Evolutionary conservation across 2,329 filamentous ascomycete species (phyloP).

Genomic region (Pseudovirgaria hyperparasitica): DNA sequence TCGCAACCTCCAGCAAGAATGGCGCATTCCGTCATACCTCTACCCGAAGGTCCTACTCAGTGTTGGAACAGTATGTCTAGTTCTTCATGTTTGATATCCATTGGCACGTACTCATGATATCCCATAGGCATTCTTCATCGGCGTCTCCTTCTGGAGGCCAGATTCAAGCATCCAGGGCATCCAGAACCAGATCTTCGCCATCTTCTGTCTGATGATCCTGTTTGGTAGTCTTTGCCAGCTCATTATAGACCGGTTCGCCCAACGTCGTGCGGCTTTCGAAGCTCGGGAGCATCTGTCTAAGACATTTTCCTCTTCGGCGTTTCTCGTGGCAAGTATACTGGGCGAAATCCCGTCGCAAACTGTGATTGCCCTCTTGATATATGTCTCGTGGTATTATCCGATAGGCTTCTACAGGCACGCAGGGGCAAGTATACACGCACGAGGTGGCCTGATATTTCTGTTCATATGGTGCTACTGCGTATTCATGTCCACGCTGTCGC

Average conservation of each 20-base stretch:
- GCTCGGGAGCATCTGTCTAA: conserved; percentile 50
- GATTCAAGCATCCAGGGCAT: conserved; percentile 3
- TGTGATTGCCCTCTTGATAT: conserved; percentile 49
- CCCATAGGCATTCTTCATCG: conserved; percentile 4
- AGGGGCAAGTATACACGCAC: conserved; percentile 24
- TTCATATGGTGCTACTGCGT: conserved; percentile 53
- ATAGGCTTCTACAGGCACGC: conserved; percentile 11
- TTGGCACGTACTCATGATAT: not conserved
- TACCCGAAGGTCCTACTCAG: conserved; percentile 7
- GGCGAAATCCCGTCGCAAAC: conserved; percentile 57
- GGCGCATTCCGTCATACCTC: conserved; percentile 11
- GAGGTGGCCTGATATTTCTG: conserved; percentile 50
- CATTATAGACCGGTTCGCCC: conserved; percentile 43
- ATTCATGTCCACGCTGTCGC: conserved; percentile 58
- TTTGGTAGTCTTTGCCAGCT: conserved; percentile 35
- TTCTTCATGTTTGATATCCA: not conserved
- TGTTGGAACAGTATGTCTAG: conserved; percentile 2
- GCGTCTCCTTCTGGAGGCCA: conserved; percentile 4
- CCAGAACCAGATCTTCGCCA: conserved; percentile 5
- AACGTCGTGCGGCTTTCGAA: conserved; percentile 44
- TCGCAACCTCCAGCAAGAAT: conserved; percentile 9
- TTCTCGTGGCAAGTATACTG: conserved; percentile 55
- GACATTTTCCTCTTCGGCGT: conserved; percentile 60
- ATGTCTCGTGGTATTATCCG: conserved; percentile 52
- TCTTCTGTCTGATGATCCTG: conserved; percentile 28